Evolutionary conservation across 2,329 filamentous ascomycete genomes (phyloP), one percentile per base, ranked within the genome.

Genomic region (Ascochyta lentis): DNA sequence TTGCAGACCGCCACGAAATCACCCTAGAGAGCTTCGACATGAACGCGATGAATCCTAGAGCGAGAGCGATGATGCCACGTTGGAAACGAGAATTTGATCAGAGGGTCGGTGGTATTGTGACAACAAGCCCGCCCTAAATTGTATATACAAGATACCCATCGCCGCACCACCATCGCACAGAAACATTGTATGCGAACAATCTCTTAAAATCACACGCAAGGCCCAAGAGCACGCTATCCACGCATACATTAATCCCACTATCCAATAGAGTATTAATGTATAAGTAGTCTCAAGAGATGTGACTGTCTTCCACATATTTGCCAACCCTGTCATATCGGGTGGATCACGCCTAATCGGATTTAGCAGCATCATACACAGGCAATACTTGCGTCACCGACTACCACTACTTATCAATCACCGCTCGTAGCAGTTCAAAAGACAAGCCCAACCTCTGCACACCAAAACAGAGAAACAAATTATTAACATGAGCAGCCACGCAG

Each of bases 21-120:
- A 51, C 48, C 4, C 49, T 73, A 12, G 69, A 71, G n/a, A 51
- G 62, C 1, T 72, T 71, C 22, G 63, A 67, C 22, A 49, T 56
- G 12, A 48, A 48, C 6, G 46, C 49, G 2, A 50, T 41, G 9
- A 46, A 61, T 1, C 60, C 62, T 1, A 48, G 59, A 16, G 55
- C 58, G 6, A 64, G 66, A 29, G 60, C 61, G 0, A 68, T 70
- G 66, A 70, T 74, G 67, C 72, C 72, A 7, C 26, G 57, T 6
- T 75, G 72, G 72, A 74, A 72, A 42, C 54, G 72, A 7, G 61
- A 67, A 19, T 74, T 74, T 29, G 59, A 65, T 26, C 50, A 56
- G 6, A 50, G 45, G 10, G 63, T 69, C 1, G 60, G 66, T 6
- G 66, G 66, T 2, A 69, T 69, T 16, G 65, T 69, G 19, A 56